Conservation (phyloP, 2,329 filamentous ascomycete species). For the Fusarium sp. region DNA sequence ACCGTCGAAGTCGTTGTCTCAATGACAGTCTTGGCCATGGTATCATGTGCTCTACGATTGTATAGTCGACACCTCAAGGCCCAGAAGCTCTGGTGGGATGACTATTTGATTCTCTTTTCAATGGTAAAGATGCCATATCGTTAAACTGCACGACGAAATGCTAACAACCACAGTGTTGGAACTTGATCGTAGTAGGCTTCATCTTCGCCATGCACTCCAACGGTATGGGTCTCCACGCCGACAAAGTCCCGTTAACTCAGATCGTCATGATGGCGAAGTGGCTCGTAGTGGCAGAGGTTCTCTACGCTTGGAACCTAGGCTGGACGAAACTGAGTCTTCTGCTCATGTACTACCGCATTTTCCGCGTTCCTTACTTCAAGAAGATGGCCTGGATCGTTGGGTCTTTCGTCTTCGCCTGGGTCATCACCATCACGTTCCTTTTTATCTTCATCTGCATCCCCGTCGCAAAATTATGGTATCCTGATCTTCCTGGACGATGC, state of each 20-base stretch:
- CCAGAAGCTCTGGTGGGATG: conserved; percentile 64
- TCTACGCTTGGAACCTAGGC: conserved; percentile 63
- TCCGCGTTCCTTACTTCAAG: conserved; percentile 60
- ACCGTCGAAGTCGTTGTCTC: conserved; percentile 56
- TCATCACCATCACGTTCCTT: conserved; percentile 62
- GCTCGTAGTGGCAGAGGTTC: conserved; percentile 62
- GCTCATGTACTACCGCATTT: conserved; percentile 67
- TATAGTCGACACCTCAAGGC: conserved; percentile 58
- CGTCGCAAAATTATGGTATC: conserved; percentile 64
- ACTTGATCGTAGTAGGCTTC: conserved; percentile 60
- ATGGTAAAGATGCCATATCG: conserved; percentile 53
- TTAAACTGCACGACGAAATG: neutral
- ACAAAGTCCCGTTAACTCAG: conserved; percentile 52
- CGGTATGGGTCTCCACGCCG: conserved; percentile 63
- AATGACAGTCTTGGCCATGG: conserved; percentile 58
- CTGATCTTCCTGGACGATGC: conserved; percentile 59
- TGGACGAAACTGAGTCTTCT: conserved; percentile 65
- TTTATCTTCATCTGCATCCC: conserved; percentile 67
- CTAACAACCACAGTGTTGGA: conserved; percentile 54
- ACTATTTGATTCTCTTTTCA: conserved; percentile 63
- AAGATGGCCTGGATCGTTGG: conserved; percentile 58
- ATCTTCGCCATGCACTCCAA: conserved; percentile 61
- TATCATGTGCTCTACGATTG: conserved; percentile 57
- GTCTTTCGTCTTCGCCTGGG: conserved; percentile 61
- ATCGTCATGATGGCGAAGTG: conserved; percentile 62